Base-by-base conservation (phyloP, 2,329 filamentous ascomycete genomes). In the Colletotrichum lupini region DNA sequence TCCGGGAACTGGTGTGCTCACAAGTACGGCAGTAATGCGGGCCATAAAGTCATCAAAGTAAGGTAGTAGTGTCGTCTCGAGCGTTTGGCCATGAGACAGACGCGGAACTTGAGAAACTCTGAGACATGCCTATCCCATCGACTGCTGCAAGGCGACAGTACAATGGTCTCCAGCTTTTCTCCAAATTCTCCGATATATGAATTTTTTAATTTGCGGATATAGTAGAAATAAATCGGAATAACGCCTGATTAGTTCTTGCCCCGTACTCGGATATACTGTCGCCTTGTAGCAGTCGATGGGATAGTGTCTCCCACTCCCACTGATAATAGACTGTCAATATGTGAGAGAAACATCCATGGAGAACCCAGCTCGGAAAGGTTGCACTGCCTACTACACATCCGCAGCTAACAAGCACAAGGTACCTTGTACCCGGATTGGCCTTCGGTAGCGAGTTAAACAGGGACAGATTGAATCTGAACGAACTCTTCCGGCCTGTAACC, bases 71-170 rank as follows among this genome's bases (percentile, higher is more conserved):
- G n/a, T 26, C 49, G 32, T 32, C 37, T 37, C 3, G 19, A 32
- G 66, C n/a, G 22, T 59, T 46, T 49, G 52, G 37, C 58, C 52
- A 35, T 42, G 65, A 56, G 52, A 63, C 37, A 52, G 22, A 52
- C 5, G 6, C 56, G 14, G 22, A 68, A 72, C 37, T 32, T 35
- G 62, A 53, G 26, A 24, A 42, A 42, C 63, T 30, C 68, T 37
- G 49, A 32, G 16, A 32, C 14, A 12, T 22, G 61, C 28, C 28
- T 35, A 49, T n/a, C n/a, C n/a, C n/a, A n/a, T n/a, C n/a, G n/a
- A n/a, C n/a, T n/a, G n/a, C n/a, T n/a, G n/a, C n/a, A n/a, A n/a
- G n/a, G n/a, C n/a, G n/a, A n/a, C n/a, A n/a, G n/a, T n/a, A n/a
- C n/a, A n/a, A n/a, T n/a, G n/a, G n/a, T n/a, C n/a, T n/a, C n/a